Evolutionary conservation across 2,329 filamentous ascomycete genomes (phyloP), one percentile per base, ranked within the genome.

Genomic region (Xylariaceae sp.): DNA sequence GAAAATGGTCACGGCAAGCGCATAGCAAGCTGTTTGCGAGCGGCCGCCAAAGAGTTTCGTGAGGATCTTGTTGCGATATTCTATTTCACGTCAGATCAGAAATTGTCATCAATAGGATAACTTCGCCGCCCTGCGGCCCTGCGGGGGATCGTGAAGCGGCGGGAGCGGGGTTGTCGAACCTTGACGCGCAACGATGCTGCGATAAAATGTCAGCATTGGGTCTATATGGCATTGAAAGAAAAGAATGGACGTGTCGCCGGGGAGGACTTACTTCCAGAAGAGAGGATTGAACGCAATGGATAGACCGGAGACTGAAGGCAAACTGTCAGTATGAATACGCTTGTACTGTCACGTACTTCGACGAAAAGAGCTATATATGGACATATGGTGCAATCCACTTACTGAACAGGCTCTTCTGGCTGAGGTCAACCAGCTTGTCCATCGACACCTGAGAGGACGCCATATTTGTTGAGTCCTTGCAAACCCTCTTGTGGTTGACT

Each of bases 261-360:
- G 17, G 58, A 45, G 50, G 61, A 82, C 90, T 80, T 82, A 96
- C 92, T 99, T 99, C 94, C 94, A 99, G 76, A 97, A 97, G n/a
- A 94, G 88, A 18, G 94, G 94, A 76, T 99, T 99, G 77, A 99
- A 97, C 53, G 88, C 82, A 76, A 99, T 96, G 56, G 89, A 84
- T 58, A 80, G 82, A 52, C 87, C 89, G 67, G 91, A 90, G 67
- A 94, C 92, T 96, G 56, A 51, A 49, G 57, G 45, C 41, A 56
- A 54, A 44, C 53, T 57, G 67, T 64, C 45, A 69, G 58, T 57
- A 23, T 57, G 53, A 55, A 35, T 55, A 34, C 18, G 41, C 39
- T 30, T 39, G 17, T n/a, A 15, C 13, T 6, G 13, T 45, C 5
- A 45, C 30, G 18, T 51, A 41, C 8, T 4, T 15, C 4, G 23